Conservation (phyloP, 306 rosid species). For the Cucurbita argyrosperma region DNA sequence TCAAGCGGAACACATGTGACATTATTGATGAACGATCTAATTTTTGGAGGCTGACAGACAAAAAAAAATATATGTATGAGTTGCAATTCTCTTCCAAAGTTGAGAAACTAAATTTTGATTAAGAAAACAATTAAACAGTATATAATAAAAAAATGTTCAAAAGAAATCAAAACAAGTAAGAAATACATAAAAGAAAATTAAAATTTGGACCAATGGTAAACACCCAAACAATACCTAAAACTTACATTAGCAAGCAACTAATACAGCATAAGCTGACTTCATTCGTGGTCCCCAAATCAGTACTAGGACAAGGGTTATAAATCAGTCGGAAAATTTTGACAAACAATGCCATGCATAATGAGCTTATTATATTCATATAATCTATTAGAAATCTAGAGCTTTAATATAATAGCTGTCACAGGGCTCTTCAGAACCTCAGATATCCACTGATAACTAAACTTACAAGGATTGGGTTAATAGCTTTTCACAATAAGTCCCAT, state of each 20-base stretch:
- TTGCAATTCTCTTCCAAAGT: neutral
- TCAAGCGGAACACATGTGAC: slow-evolving; percentile 80
- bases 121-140: neutral
- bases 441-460: neutral
- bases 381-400: neutral
- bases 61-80: slow-evolving; percentile 1
- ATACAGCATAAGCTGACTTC: neutral
- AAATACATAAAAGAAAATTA: neutral
- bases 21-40: slow-evolving; percentile 55
- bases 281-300: neutral
- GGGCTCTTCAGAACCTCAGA: neutral
- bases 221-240: neutral
- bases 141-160: neutral
- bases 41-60: slow-evolving; percentile 75
- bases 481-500: neutral
- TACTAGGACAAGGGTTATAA: neutral
- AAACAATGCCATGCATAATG: neutral
- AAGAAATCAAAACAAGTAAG: neutral
- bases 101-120: neutral
- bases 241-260: neutral
- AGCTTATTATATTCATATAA: neutral
- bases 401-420: neutral
- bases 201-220: neutral
- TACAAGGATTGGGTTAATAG: neutral
- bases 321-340: neutral